Conservation (phyloP, 2,329 filamentous ascomycete genomes). For the Alternaria sp. region DNA sequence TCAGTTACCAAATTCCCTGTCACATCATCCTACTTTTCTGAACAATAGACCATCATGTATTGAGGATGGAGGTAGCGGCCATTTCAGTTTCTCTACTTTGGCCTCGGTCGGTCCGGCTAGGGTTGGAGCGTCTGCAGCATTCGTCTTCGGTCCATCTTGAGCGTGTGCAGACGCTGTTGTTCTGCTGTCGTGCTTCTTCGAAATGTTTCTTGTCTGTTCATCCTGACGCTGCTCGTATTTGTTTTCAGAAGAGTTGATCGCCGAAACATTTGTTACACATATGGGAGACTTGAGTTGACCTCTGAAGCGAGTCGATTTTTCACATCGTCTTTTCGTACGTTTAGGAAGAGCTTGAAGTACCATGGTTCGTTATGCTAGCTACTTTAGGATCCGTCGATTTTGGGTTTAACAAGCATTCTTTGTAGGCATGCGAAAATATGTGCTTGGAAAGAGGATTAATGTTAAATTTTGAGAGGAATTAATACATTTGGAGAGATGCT, state of each 20-base stretch:
- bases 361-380: background rate
- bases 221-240: background rate
- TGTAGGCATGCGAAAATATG: too few species aligned
- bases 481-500: too few species aligned
- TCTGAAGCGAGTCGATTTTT: background rate
- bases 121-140: background rate
- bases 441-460: too few species aligned
- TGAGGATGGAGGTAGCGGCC: slow-evolving; percentile 11
- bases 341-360: background rate
- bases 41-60: slow-evolving; percentile 17
- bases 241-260: background rate
- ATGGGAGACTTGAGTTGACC: background rate
- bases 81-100: background rate
- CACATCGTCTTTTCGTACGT: background rate
- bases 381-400: background rate
- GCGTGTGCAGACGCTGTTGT: background rate
- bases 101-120: background rate
- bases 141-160: background rate
- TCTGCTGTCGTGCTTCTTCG: background rate
- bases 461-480: too few species aligned
- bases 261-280: background rate
- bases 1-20: background rate
- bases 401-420: background rate
- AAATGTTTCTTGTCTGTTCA: background rate
- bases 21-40: slow-evolving; percentile 10